phyloP scores from a whole-genome alignment of 768 basidiomycete species.

The Coprinopsis cinerea region DNA sequence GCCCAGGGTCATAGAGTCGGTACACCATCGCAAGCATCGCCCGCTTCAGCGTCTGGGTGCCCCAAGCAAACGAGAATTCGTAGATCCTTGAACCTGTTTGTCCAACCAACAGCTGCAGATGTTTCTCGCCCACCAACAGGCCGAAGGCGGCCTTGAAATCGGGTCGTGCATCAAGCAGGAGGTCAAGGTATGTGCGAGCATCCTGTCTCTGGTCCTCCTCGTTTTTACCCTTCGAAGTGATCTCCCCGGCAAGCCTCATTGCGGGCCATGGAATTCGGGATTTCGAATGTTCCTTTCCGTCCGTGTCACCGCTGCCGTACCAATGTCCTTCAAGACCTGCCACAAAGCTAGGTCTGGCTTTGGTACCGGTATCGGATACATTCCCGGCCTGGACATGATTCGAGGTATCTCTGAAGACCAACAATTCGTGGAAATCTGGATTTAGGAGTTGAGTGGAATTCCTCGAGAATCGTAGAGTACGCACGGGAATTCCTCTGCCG shows the following conservation, averaged over 20 bases:
- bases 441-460: no score
- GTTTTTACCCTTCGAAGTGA: neutral
- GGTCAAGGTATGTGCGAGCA: neutral
- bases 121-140: neutral
- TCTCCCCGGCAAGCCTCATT: neutral
- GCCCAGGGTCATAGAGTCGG: neutral
- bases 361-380: neutral
- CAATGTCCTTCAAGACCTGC: neutral
- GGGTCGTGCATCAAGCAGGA: neutral
- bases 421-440: neutral
- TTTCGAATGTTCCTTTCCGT: neutral
- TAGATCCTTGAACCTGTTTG: neutral
- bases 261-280: neutral
- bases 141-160: neutral
- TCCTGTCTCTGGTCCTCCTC: neutral
- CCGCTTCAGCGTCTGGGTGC: neutral
- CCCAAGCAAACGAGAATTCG: neutral
- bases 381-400: neutral
- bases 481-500: no score
- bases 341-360: neutral
- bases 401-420: neutral
- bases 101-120: neutral
- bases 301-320: no score
- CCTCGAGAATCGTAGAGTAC: no score
- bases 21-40: neutral